Percentiles rank a stretch among this genome's conserved stretches.
Conservation (phyloP, 2,329 filamentous ascomycete genomes). For the Clarireedia paspali region DNA sequence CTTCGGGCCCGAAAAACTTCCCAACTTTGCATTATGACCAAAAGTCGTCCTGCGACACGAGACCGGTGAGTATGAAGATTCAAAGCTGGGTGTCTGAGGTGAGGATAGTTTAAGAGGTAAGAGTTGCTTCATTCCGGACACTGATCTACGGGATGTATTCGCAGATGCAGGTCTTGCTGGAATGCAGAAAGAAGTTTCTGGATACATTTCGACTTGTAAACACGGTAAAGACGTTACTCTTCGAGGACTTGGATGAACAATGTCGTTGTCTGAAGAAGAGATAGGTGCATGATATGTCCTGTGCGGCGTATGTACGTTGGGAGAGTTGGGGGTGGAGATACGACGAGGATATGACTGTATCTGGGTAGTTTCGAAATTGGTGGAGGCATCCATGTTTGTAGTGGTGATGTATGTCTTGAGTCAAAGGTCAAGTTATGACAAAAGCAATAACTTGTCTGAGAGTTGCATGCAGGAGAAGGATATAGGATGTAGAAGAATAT, state of each 20-base stretch:
- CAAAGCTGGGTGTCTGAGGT: constrained; percentile 5
- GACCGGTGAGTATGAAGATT: not conserved
- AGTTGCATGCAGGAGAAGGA: not conserved
- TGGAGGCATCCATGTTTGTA: constrained; percentile 2
- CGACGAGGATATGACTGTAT: constrained; percentile 10
- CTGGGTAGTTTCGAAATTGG: not conserved
- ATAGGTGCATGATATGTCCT: constrained; percentile 13
- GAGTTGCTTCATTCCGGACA: constrained; percentile 23
- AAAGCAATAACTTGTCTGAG: not conserved
- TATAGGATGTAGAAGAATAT: not conserved
- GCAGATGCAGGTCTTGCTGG: constrained; percentile 3
- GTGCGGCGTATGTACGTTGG: constrained; percentile 8
- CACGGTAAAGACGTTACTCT: constrained; percentile 7
- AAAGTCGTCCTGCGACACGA: constrained; percentile 6
- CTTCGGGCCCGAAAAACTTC: not conserved
- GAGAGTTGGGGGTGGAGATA: not conserved
- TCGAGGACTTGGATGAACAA: constrained; percentile 3
- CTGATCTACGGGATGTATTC: constrained; percentile 13
- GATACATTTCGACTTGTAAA: constrained; percentile 8
- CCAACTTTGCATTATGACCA: not conserved
- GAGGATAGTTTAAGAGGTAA: constrained; percentile 20
- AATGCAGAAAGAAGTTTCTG: not conserved
- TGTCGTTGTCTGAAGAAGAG: constrained; percentile 3
- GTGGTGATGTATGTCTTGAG: not conserved
- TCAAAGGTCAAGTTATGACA: not conserved